Percentiles rank a stretch among this genome's conserved stretches.
Conservation (phyloP, 2,329 filamentous ascomycete species). For the Emergomyces pasteurianus region DNA sequence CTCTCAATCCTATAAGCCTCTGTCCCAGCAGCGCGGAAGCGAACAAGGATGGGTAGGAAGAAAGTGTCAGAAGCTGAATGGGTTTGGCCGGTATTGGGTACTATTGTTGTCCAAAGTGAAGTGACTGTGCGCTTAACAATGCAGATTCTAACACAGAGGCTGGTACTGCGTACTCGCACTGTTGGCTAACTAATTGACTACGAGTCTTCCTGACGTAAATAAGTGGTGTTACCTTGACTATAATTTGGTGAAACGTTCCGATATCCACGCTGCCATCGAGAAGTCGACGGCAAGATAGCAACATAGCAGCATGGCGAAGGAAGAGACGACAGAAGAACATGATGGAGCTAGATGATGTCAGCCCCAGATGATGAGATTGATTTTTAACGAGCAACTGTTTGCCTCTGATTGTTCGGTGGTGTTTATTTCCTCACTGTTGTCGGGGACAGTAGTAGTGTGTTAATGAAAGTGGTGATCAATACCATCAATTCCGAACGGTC, state of each 20-base stretch:
- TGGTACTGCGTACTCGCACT: too few species aligned
- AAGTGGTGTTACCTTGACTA: too few species aligned
- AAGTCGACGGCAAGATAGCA: neutral
- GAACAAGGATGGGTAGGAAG: too few species aligned
- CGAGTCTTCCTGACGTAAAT: too few species aligned
- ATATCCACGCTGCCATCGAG: neutral
- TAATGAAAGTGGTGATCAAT: slow-evolving; percentile 15
- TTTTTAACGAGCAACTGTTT: slow-evolving; percentile 8
- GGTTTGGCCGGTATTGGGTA: too few species aligned
- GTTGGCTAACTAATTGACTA: too few species aligned
- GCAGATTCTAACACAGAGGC: too few species aligned
- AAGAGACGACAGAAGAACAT: neutral
- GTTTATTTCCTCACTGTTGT: slow-evolving; percentile 12
- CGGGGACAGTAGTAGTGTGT: slow-evolving; percentile 6
- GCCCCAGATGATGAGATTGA: slow-evolving; percentile 6
- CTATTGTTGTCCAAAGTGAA: too few species aligned
- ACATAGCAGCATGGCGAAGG: neutral
- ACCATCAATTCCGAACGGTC: neutral
- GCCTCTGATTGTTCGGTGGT: slow-evolving; percentile 7
- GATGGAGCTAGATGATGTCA: neutral
- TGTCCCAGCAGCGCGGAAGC: too few species aligned
- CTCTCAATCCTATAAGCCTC: too few species aligned
- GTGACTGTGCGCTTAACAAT: too few species aligned
- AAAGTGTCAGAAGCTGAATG: too few species aligned
- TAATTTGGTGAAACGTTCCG: neutral